Conservation (phyloP, 2,329 filamentous ascomycete genomes). For the Fusarium scirpi region DNA sequence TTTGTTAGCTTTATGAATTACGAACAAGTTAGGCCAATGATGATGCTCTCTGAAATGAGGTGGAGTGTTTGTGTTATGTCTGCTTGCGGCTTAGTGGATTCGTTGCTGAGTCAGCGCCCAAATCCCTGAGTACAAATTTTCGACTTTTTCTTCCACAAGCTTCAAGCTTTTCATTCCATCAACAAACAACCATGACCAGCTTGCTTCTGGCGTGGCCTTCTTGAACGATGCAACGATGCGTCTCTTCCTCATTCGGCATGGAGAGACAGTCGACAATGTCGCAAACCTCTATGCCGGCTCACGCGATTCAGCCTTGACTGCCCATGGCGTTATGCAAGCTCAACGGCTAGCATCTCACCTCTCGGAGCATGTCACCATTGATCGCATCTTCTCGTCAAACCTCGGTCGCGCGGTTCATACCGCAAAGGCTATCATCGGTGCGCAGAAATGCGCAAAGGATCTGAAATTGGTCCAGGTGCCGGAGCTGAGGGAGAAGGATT, state of each 20-base stretch:
- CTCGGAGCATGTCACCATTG: slow-evolving; percentile 55
- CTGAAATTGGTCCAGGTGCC: slow-evolving; percentile 42
- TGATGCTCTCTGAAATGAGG: background rate
- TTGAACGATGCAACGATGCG: slow-evolving; percentile 50
- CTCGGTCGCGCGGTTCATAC: slow-evolving; percentile 80
- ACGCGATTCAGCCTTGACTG: slow-evolving; percentile 83
- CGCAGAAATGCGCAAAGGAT: slow-evolving; percentile 56
- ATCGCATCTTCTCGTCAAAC: slow-evolving; percentile 82
- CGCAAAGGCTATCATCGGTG: slow-evolving; percentile 72
- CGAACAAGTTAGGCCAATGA: slow-evolving; percentile 30
- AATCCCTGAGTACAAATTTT: slow-evolving; percentile 33
- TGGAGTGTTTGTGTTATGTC: background rate
- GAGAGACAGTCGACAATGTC: slow-evolving; percentile 91
- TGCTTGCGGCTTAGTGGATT: background rate
- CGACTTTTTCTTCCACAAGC: slow-evolving; percentile 27
- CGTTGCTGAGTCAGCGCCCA: slow-evolving; percentile 28
- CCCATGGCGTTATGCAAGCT: slow-evolving; percentile 85
- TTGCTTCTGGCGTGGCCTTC: slow-evolving; percentile 32
- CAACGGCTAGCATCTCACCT: slow-evolving; percentile 76
- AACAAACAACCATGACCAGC: slow-evolving; percentile 40
- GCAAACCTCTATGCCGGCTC: slow-evolving; percentile 82
- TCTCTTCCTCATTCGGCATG: slow-evolving; percentile 85
- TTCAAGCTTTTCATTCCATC: background rate
- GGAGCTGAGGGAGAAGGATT: slow-evolving; percentile 78
- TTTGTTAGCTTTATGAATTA: slow-evolving; percentile 36